Evolutionary conservation across 2,329 filamentous ascomycete genomes (phyloP), one percentile per base, ranked within the genome.

Genomic region (Microcyclosporella mali): DNA sequence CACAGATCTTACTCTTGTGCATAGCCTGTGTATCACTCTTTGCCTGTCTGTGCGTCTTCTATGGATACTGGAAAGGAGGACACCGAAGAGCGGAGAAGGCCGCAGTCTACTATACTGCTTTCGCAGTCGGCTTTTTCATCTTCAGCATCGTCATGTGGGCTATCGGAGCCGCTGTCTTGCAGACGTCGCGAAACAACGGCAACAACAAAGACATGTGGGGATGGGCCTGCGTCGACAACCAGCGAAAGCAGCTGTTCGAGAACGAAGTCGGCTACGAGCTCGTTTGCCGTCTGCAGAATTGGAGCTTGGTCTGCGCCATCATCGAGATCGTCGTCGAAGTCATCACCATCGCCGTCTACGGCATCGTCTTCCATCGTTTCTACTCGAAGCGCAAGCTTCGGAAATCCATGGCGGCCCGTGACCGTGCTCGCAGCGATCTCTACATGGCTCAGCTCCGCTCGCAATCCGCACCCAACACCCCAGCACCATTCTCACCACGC

Each of bases 381-480:
- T 95, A 89, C 79, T 88, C 85, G 55, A 98, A 97, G 78, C 85
- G 88, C 65, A 85, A 85, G 64, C 85, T 98, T 50, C 82, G 85
- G 69, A 97, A 95, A 77, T 89, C 88, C 51, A 98, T 98, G 92
- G 85, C 94, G 64, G 74, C 85, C 63, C 88, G 92, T 58, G 92
- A 98, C 74, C 85, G 86, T 62, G 92, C 92, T 53, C 85, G 92
- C 50, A 90, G 86, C 49, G 89, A 97, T 65, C 79, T 98, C 52
- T 97, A 97, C 73, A 86, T 97, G 51, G 88, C 71, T 12, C 70
- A 73, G 43, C 67, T 74, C 12, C 69, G 70, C 43, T 67, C 80
- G 15, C 89, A 97, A 70, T 94, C 88, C 18, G 89, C 88, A 4
- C 90, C 90, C 56, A 95, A 95, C 73, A 95, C 90, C 0, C 90